phyloP scores from a whole-genome alignment of 768 basidiomycete species.

The Pleurotus djamor region DNA sequence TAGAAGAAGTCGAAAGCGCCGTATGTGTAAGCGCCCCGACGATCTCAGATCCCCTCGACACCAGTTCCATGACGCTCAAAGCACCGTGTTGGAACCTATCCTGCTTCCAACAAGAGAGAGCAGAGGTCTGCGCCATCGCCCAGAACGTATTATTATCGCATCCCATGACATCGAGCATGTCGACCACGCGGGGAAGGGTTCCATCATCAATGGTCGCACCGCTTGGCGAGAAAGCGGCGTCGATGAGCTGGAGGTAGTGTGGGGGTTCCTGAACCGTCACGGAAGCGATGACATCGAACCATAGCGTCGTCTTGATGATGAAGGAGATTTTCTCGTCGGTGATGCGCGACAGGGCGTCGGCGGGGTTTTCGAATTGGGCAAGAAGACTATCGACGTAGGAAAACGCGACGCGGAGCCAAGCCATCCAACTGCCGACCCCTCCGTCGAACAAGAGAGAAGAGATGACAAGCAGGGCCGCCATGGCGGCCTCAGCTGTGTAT shows the following conservation, averaged over 20 bases:
- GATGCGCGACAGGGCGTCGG: slow-evolving; percentile 39
- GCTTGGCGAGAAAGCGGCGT: slow-evolving; percentile 47
- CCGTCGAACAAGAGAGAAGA: slow-evolving; percentile 80
- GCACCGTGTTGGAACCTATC: slow-evolving; percentile 30
- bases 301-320: slow-evolving; percentile 81
- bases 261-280: slow-evolving; percentile 31
- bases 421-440: slow-evolving; percentile 65
- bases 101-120: slow-evolving; percentile 67
- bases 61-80: slow-evolving; percentile 62
- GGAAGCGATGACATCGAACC: slow-evolving; percentile 43
- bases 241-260: slow-evolving; percentile 53
- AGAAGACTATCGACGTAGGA: slow-evolving; percentile 39
- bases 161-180: slow-evolving; percentile 87
- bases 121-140: slow-evolving; percentile 74
- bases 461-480: slow-evolving; percentile 74
- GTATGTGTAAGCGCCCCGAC: slow-evolving; percentile 33
- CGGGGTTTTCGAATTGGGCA: slow-evolving; percentile 30
- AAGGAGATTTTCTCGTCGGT: slow-evolving; percentile 52
- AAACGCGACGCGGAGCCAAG: slow-evolving; percentile 63
- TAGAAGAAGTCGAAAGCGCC: slow-evolving; percentile 17
- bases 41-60: slow-evolving; percentile 49
- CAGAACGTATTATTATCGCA: slow-evolving; percentile 80
- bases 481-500: slow-evolving; percentile 55
- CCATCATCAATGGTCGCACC: slow-evolving; percentile 6
- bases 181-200: slow-evolving; percentile 22